These are phyloP conservation scores for Gautieria morchelliformis DNA, from an alignment of 768 basidiomycete genomes.

Conservation along the genomic window DNA sequence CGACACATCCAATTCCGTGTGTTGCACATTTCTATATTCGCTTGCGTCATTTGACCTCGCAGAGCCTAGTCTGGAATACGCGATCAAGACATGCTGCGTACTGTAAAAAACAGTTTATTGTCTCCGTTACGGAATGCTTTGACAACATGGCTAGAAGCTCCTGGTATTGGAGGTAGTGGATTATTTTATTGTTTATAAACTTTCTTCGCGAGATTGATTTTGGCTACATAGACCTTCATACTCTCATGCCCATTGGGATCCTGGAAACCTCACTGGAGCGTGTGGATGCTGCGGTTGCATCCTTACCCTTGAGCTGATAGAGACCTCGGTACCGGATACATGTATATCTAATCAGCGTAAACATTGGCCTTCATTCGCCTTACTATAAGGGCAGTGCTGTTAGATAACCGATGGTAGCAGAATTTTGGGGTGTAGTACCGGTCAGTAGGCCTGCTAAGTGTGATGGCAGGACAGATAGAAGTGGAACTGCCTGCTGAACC, in stretches of 20 bases:
- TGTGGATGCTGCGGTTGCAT: neutral
- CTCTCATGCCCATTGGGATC: neutral
- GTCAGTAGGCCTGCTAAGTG: too few relatives aligned
- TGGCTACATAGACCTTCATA: neutral
- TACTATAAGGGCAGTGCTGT: too few relatives aligned
- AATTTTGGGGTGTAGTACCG: too few relatives aligned
- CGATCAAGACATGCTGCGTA: constrained; percentile 1
- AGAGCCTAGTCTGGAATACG: neutral
- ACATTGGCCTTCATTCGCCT: too few relatives aligned
- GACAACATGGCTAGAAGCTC: neutral
- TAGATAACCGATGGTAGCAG: too few relatives aligned
- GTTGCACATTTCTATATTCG: constrained; percentile 6
- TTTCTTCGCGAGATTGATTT: neutral
- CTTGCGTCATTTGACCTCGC: neutral
- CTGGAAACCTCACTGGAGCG: constrained; percentile 4
- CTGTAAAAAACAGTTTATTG: neutral
- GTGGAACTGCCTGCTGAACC: too few relatives aligned
- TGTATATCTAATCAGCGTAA: too few relatives aligned
- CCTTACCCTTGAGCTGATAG: neutral
- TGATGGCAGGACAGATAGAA: too few relatives aligned
- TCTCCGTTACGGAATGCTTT: neutral
- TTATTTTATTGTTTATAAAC: neutral
- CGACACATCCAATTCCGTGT: constrained; percentile 49
- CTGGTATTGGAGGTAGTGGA: neutral
- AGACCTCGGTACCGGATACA: too few relatives aligned